Conservation (phyloP, 1,284 basidiomycete species). For the Melampsora larici-populina region DNA sequence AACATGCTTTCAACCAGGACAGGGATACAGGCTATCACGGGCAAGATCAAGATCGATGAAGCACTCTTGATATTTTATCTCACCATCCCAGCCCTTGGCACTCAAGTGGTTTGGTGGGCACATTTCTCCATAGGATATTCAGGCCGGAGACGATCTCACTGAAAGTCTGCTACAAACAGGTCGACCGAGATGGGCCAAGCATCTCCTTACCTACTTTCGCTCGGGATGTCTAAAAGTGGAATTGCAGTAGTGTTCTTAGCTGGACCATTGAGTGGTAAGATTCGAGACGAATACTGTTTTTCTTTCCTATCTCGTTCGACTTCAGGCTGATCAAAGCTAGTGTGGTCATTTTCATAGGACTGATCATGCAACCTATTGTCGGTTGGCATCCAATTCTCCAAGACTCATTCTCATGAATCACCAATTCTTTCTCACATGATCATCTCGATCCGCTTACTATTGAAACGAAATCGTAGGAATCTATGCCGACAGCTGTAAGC, state of each 20-base stretch:
- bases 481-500: constrained; percentile 46
- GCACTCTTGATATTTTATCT: background rate
- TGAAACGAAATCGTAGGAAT: constrained; percentile 45
- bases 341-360: background rate
- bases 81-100: background rate
- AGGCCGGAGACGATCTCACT: background rate
- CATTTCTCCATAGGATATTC: background rate
- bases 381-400: constrained; percentile 49
- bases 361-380: constrained; percentile 51
- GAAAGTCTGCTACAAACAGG: constrained; percentile 40
- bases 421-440: constrained; percentile 49
- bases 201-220: constrained; percentile 52
- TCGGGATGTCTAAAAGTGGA: constrained; percentile 51
- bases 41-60: background rate
- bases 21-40: too few relatives aligned
- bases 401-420: constrained; percentile 46
- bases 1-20: too few relatives aligned
- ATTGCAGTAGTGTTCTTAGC: constrained; percentile 53
- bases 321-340: background rate
- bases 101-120: background rate
- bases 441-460: background rate
- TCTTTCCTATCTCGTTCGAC: background rate
- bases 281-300: constrained; percentile 6
- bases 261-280: constrained; percentile 50
- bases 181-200: constrained; percentile 52